Conservation (phyloP, 345 rosid genomes). For the Salix koriyanagi region DNA sequence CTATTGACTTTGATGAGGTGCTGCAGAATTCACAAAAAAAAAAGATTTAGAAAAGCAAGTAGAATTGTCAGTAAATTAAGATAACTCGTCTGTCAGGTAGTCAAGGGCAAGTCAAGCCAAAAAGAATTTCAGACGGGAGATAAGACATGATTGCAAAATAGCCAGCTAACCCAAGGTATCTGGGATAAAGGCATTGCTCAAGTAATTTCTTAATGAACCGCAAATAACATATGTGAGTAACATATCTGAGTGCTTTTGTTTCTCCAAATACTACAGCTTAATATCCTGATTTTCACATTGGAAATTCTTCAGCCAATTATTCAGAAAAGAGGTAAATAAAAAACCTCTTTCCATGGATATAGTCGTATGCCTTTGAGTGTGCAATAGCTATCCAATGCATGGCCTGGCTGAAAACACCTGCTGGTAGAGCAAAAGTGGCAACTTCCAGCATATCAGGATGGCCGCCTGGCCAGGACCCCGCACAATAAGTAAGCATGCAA, state of each 20-base stretch:
- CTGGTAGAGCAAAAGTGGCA: constrained; percentile 82
- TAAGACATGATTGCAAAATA: not conserved
- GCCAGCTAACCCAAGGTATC: not conserved
- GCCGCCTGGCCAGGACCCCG: constrained; percentile 99
- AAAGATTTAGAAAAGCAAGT: not conserved
- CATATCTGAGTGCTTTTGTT: too few species aligned
- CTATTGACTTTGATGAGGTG: constrained; percentile 33
- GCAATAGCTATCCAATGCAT: constrained; percentile 87
- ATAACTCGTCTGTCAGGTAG: not conserved
- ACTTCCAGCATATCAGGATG: constrained; percentile 86
- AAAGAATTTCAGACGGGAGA: not conserved
- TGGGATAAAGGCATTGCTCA: not conserved
- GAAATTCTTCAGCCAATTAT: not conserved
- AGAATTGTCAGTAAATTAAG: not conserved
- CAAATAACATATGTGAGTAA: too few species aligned
- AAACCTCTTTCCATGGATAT: constrained; percentile 65
- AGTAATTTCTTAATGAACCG: too few species aligned
- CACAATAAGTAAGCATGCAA: constrained; percentile 84
- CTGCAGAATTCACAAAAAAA: constrained; percentile 19
- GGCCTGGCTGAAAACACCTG: constrained; percentile 76
- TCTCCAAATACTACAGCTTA: not conserved
- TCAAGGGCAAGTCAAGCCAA: not conserved
- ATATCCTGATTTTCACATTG: not conserved
- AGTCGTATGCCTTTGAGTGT: constrained; percentile 76
- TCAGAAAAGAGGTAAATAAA: not conserved